Evolutionary conservation across 192 early-diverging fungal species (phyloP).

Genomic region (Linderina pennispora): DNA sequence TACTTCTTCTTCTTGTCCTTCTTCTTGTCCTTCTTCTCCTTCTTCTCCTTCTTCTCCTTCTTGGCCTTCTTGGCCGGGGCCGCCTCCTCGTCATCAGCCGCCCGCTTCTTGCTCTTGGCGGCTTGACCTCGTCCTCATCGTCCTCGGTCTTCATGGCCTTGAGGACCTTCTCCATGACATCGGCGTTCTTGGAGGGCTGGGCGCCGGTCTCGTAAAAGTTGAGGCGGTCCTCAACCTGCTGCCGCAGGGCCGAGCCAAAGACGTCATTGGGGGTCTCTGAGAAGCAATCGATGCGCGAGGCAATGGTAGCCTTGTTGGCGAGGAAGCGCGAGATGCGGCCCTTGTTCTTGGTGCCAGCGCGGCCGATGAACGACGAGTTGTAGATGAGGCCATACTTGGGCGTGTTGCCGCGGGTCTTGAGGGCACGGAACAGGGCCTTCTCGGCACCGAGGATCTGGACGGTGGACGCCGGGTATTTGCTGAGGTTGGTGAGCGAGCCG

Average conservation of each 20-base stretch:
- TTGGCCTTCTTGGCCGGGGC: constrained; percentile 47
- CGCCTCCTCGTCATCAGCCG: constrained; percentile 34
- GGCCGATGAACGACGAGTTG: constrained; percentile 93
- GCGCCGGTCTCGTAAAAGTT: constrained; percentile 90
- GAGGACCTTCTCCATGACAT: constrained; percentile 86
- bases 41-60: constrained; percentile 46
- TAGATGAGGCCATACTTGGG: constrained; percentile 98
- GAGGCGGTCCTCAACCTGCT: constrained; percentile 95
- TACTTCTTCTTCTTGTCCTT: constrained; percentile 50
- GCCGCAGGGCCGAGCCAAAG: constrained; percentile 88
- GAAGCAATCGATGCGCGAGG: constrained; percentile 96
- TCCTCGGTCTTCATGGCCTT: constrained; percentile 60
- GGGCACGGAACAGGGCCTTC: constrained; percentile 96
- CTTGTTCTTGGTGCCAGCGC: constrained; percentile 97
- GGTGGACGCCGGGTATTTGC: constrained; percentile 96
- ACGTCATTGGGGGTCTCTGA: constrained; percentile 77
- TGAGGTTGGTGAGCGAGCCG: constrained; percentile 92
- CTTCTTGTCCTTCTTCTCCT: constrained; percentile 53
- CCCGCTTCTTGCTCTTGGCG: constrained; percentile 43
- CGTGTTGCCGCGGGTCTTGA: constrained; percentile 95
- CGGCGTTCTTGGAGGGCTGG: constrained; percentile 82
- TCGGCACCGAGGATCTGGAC: constrained; percentile 98
- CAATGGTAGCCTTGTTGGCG: constrained; percentile 98
- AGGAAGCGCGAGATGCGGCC: constrained; percentile 93
- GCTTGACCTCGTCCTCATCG: constrained; percentile 16